Evolutionary conservation across 73 alveolate species (phyloP), one percentile per base, ranked within the genome.

Genomic region (Breviolum minutum): DNA sequence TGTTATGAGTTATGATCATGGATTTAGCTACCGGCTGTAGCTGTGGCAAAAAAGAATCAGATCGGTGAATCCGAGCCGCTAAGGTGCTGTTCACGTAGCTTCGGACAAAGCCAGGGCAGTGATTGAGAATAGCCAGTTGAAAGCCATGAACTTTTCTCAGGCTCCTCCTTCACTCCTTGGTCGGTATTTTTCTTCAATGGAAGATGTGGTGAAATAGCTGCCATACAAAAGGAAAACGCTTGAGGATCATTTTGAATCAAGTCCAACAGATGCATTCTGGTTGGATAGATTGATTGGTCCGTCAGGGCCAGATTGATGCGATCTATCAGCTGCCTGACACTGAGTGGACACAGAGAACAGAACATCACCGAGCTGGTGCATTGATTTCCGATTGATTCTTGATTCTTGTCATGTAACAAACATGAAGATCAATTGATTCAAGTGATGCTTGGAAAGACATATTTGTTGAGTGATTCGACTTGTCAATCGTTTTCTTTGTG

Each of bases 61-160:
- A 71, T 8, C 32, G 10, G 30, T 20, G 32, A 20, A 13, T 11
- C 30, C 0, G 7, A 30, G 10, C 26, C 40, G 13, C 68, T n/a
- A 29, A 80, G 88, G 88, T 48, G 66, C 68, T 40, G 68, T 30
- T 48, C 88, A 80, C 22, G 68, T 17, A 0, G 68, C 69, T 30
- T 66, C 64, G 19, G 88, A 80, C 69, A 80, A 80, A 80, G 88
- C 69, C 69, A 80, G 17, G 86, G 32, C 32, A 66, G 88, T 48
- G 68, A 48, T 80, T 12, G 88, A 80, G 88, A 48, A 17, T 29
- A 80, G 88, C 88, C 29, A 63, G 14, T 80, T 80, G 88, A 80
- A 80, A 80, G 88, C 88, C 29, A 13, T 80, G 69, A 48, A 27
- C 68, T 80, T 80, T 32, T 80, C 88, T 4, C 88, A 80, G 88